Conservation (phyloP, 2,329 filamentous ascomycete genomes). For the Byssothecium circinans region DNA sequence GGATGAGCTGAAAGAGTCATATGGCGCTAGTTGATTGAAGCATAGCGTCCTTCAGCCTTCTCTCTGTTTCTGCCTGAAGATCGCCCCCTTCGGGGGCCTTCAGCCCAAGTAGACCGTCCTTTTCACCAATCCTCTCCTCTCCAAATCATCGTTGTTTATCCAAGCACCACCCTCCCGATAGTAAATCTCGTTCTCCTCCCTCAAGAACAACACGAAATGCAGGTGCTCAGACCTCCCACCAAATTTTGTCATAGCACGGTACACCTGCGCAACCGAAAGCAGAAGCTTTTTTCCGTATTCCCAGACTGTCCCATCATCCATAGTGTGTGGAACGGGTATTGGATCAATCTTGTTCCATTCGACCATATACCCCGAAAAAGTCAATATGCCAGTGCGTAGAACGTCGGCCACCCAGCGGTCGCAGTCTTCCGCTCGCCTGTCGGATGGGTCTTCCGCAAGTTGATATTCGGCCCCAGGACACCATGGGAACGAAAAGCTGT, state of each 20-base stretch:
- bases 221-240: background rate
- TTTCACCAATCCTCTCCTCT: background rate
- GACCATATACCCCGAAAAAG: background rate
- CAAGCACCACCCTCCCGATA: background rate
- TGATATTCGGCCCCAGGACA: background rate
- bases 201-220: background rate
- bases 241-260: background rate
- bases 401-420: background rate
- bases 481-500: background rate
- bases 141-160: background rate
- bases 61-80: no score
- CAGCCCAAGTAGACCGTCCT: background rate
- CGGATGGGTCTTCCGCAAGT: background rate
- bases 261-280: background rate
- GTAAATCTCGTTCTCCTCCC: background rate
- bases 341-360: background rate
- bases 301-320: conserved; percentile 1
- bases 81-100: background rate
- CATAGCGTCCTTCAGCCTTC: background rate
- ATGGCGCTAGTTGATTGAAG: background rate
- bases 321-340: background rate
- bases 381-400: background rate
- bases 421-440: background rate
- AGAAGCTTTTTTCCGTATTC: background rate
- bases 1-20: no score